Base-by-base conservation (phyloP, 2,329 filamentous ascomycete species). In the Cladorrhinum sp. region DNA sequence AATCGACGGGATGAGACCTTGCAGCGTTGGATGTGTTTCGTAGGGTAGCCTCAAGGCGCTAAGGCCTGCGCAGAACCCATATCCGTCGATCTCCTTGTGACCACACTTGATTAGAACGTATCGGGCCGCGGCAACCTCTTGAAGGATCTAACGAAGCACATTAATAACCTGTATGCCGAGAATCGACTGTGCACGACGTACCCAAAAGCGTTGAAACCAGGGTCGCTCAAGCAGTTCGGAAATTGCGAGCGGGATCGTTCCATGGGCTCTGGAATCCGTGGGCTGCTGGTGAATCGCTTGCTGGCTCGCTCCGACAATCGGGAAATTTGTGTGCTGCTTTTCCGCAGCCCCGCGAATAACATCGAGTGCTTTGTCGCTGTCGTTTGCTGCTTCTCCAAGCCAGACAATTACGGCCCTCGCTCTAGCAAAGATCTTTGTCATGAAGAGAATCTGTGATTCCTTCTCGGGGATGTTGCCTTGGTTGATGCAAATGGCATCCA, bases 81-180 rank as follows among this genome's bases (percentile, higher is more conserved):
- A 41, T 2, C 53, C 53, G 10, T 55, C 53, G 16, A 45, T 12
- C 0, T 16, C 53, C 3, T 13, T 10, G 5, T n/a, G 7, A 13
- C 53, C 53, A 10, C 53, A 55, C 16, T 38, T 20, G 24, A 55
- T n/a, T 6, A 29, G 22, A 18, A 55, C 3, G 22, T 55, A 22
- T 18, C 53, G 53, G 25, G 53, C 53, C 2, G 53, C 53, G 10
- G 53, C 53, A 3, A 48, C 53, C 18, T 55, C 53, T 4, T 55
- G 53, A 2, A 55, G 53, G n/a, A n/a, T n/a, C n/a, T n/a, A n/a
- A n/a, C n/a, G n/a, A n/a, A n/a, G n/a, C n/a, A n/a, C n/a, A n/a
- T n/a, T n/a, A n/a, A n/a, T n/a, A n/a, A n/a, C n/a, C n/a, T n/a
- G n/a, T n/a, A n/a, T n/a, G n/a, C n/a, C n/a, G n/a, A n/a, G n/a